phyloP scores from a whole-genome alignment of 2,329 filamentous ascomycete species.

The Xylaria sp. region DNA sequence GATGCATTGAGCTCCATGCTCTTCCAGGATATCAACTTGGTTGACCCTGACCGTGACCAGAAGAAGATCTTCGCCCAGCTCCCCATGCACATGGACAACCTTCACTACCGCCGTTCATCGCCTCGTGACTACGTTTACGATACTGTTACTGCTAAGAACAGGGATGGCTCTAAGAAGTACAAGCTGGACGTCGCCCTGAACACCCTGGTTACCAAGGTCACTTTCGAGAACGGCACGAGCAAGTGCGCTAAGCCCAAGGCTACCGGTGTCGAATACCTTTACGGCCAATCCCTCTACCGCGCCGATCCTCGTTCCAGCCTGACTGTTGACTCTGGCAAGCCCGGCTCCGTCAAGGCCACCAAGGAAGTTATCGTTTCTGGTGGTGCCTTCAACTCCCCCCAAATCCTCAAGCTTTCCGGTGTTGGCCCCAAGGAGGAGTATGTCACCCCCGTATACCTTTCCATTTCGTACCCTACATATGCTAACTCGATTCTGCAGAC shows the following conservation, averaged over 20 bases:
- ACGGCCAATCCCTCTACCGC: constrained; percentile 59
- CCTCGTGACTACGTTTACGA: constrained; percentile 59
- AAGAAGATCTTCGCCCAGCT: constrained; percentile 58
- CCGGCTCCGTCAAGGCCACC: constrained; percentile 53
- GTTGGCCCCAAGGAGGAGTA: constrained; percentile 54
- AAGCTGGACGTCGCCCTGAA: constrained; percentile 65
- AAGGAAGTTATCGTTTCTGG: constrained; percentile 63
- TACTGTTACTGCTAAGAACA: constrained; percentile 42
- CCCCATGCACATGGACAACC: constrained; percentile 63
- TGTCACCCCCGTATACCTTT: constrained; percentile 1
- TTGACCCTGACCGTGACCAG: constrained; percentile 57
- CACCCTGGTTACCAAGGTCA: constrained; percentile 57
- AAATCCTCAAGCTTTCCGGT: constrained; percentile 64
- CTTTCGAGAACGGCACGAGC: constrained; percentile 52
- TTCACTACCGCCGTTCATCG: constrained; percentile 64
- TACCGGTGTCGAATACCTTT: constrained; percentile 61
- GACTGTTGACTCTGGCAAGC: constrained; percentile 41
- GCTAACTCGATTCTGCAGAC: constrained; percentile 32
- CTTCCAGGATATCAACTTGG: constrained; percentile 59
- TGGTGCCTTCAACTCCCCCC: constrained; percentile 65
- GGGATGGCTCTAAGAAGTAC: constrained; percentile 64
- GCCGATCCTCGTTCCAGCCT: constrained; percentile 53
- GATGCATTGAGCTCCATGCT: constrained; percentile 48
- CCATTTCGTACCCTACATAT: background rate
- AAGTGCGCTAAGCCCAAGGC: constrained; percentile 54